phyloP scores from a whole-genome alignment of 2,329 filamentous ascomycete genomes.

The Claviceps africana region DNA sequence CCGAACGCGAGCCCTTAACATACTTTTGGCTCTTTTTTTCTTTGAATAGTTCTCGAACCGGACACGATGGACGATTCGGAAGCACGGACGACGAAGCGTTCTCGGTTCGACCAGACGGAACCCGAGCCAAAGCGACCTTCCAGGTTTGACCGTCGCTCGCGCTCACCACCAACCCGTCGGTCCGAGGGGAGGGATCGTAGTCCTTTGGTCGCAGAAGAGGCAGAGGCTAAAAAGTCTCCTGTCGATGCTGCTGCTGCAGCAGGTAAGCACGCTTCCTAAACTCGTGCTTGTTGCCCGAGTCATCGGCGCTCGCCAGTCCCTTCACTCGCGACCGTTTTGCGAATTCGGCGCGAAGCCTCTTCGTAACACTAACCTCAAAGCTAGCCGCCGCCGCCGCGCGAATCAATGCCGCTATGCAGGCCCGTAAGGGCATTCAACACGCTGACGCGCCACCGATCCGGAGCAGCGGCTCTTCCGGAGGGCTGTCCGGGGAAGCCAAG shows the following conservation, averaged over 20 bases:
- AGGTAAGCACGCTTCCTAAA: constrained; percentile 38
- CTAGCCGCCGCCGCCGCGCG: constrained; percentile 74
- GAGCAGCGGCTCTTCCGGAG: neutral
- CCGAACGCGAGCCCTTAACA: neutral
- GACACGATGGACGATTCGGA: constrained; percentile 58
- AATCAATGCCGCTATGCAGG: constrained; percentile 72
- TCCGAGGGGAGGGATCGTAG: constrained; percentile 70
- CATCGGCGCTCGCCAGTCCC: neutral
- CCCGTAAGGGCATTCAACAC: constrained; percentile 80
- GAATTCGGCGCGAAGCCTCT: constrained; percentile 6
- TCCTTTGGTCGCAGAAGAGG: constrained; percentile 41
- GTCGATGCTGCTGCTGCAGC: constrained; percentile 64
- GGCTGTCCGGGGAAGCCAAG: constrained; percentile 5
- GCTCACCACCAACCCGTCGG: constrained; percentile 58
- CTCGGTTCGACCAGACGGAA: constrained; percentile 87
- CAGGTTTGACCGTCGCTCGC: constrained; percentile 83
- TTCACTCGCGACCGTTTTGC: neutral
- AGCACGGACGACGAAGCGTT: constrained; percentile 61
- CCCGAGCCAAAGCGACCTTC: constrained; percentile 63
- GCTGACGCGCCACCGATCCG: constrained; percentile 76
- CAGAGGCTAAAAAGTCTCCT: constrained; percentile 33
- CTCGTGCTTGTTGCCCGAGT: neutral
- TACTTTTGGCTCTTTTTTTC: neutral
- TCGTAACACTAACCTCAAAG: constrained; percentile 9
- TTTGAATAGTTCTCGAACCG: neutral